phyloP scores from a whole-genome alignment of 1,284 basidiomycete species.

The Hemileia vastatrix region DNA sequence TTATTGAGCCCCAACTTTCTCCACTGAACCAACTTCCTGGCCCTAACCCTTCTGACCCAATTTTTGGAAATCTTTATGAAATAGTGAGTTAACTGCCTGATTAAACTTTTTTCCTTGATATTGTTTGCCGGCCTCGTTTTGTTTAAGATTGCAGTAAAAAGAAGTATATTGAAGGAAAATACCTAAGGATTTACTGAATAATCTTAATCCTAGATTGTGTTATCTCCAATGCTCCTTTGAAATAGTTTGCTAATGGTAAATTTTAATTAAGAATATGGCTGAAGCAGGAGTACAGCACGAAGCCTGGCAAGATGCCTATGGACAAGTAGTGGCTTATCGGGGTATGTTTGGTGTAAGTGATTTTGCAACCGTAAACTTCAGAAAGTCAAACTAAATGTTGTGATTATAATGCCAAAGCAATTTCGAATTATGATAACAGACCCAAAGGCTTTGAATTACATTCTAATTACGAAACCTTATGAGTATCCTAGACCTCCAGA shows the following conservation, averaged over 20 bases:
- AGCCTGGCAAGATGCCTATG: not conserved
- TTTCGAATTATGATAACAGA: conserved; percentile 55
- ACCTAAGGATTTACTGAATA: not conserved
- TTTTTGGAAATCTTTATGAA: not conserved
- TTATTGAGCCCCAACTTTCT: too few species aligned
- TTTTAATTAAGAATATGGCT: too few species aligned
- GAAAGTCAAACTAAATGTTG: not conserved
- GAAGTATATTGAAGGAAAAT: too few species aligned
- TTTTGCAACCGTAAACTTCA: not conserved
- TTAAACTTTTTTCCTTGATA: too few species aligned
- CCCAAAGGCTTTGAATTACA: conserved; percentile 54
- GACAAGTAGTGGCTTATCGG: not conserved
- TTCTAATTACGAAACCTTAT: conserved; percentile 54
- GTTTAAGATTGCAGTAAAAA: not conserved
- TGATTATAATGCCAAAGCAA: not conserved
- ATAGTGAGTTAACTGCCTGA: not conserved
- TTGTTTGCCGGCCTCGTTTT: not conserved
- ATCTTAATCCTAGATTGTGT: not conserved
- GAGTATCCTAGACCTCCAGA: conserved; percentile 60
- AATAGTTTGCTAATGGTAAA: too few species aligned
- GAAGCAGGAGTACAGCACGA: not conserved
- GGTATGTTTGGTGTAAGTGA: not conserved
- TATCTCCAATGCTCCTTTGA: too few species aligned
- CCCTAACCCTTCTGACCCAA: not conserved
- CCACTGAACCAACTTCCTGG: not conserved